Evolutionary conservation across 164 flowering plant genomes (phyloP), one percentile per base, ranked within the genome.

Genomic region (Malania oleifera): DNA sequence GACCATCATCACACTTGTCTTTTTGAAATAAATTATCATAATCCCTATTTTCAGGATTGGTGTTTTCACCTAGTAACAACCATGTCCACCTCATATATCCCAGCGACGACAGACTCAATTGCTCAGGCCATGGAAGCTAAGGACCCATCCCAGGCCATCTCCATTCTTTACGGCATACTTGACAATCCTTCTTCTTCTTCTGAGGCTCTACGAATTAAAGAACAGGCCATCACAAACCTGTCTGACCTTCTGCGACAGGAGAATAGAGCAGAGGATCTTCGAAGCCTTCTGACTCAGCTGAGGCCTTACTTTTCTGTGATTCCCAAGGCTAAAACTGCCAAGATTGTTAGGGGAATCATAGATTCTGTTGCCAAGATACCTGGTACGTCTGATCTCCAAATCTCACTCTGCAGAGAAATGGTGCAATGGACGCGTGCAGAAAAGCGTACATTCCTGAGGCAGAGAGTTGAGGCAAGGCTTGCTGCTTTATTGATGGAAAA

Each of bases 311-410:
- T 84, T 61, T 69, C 80, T 55, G 53, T 82, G 66, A 82, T 84
- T 24, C 83, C 85, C 0, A 80, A 84, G 70, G 87, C 87, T 9
- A 82, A 84, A 67, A 84, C 87, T 50, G 87, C 87, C 17, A 84
- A 84, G 60, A 79, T 82, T 50, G 87, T 82, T 10, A 66, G 87
- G 1, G 81, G 87, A 6, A 79, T 82, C n/a, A 80, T 84, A 54
- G 90, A 84, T 63, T 59, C 82, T 5, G 85, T 84, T 0, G 79
- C 87, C 37, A 82, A 82, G 65, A 79, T 84, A 54, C 89, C 89
- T 3, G 75, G 69, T 15, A 81, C 86, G 26, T 75, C 86, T 62
- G 84, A 77, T 63, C 85, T 84, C 54, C 87, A 82, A 64, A 80
- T 84, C 28, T 64, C 85, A 18, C 80, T 82, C 1, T 82, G 87